Evolutionary conservation across 768 basidiomycete species (phyloP), one percentile per base, ranked within the genome.

Genomic region (Serpula lacrymans): DNA sequence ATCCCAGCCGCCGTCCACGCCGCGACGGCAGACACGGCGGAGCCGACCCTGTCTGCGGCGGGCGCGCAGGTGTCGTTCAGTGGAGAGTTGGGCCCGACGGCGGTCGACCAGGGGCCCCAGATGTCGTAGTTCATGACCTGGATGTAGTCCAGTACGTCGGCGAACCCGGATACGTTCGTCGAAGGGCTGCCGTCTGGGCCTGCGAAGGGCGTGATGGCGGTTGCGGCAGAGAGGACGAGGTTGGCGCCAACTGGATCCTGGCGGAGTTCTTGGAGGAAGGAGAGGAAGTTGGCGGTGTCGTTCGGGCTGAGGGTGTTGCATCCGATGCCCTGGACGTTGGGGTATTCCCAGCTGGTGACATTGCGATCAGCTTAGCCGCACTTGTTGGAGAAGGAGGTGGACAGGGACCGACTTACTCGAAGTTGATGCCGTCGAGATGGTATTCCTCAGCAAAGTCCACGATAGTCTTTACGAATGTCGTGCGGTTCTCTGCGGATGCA

Each of bases 41-140:
- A 94, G 4, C 91, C 90, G 29, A 67, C 63, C 42, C 80, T 83
- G 42, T 78, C 64, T 7, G 59, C 60, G 1, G 70, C 50, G 27
- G 80, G 62, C 0, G 80, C 78, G 58, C 94, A 96, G 0, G 75
- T 70, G 62, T 95, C 84, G 44, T 82, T 69, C 26, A 96, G 70
- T 5, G 94, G 92, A 2, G 93, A 82, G 59, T 89, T 90, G 11
- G 94, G 80, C 1, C 91, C 91, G 35, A 77, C 70, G 47, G 80
- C 59, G 47, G 67, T 59, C 42, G 71, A 69, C 57, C 72, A 74
- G 17, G 70, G 66, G 13, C 80, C 78, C 51, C 66, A 72, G 39
- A 84, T 60, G 50, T 85, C 84, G 60, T 86, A 86, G 58, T 78
- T 80, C 84, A 86, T 86, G 37, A 83, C 64, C 41, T 64, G 72